Evolutionary conservation across 148 eudicot genomes (phyloP).

Genomic region (Simmondsia chinensis): DNA sequence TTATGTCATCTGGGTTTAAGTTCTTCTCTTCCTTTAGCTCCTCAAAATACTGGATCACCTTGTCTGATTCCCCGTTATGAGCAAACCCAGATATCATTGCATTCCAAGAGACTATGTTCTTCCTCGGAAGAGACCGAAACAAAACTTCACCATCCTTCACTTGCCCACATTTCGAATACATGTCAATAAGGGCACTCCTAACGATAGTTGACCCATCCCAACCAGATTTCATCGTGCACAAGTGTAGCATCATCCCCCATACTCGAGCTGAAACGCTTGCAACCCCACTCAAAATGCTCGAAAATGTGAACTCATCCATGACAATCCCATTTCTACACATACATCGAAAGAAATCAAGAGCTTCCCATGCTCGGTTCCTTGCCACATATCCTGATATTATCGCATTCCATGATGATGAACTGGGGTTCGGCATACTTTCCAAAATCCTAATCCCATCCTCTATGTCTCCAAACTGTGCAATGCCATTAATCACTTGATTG

Average conservation of each 20-base stretch:
- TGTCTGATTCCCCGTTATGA: conserved; percentile 46
- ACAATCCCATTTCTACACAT: conserved; percentile 35
- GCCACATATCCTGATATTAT: conserved; percentile 67
- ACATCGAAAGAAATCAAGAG: conserved; percentile 36
- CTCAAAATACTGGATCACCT: conserved; percentile 50
- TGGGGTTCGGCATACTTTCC: conserved; percentile 44
- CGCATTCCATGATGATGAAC: conserved; percentile 79
- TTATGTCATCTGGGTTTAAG: conserved; percentile 52
- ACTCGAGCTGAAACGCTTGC: conserved; percentile 44
- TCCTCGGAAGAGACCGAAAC: conserved; percentile 36
- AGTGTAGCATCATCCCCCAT: conserved; percentile 60
- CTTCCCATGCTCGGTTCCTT: conserved; percentile 38
- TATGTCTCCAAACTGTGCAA: conserved; percentile 64
- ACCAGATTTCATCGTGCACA: conserved; percentile 38
- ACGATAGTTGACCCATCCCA: conserved; percentile 39
- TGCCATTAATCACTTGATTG: conserved; percentile 59
- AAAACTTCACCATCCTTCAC: conserved; percentile 36
- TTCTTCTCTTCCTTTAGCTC: conserved; percentile 29
- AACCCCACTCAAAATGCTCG: conserved; percentile 57
- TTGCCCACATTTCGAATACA: conserved; percentile 79
- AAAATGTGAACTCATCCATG: conserved; percentile 64
- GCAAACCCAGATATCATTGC: conserved; percentile 75
- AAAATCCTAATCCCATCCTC: conserved; percentile 45
- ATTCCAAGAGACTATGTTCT: conserved; percentile 79
- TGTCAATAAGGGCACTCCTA: conserved; percentile 67